These are phyloP conservation scores for Auriscalpium orientale DNA, from an alignment of 768 basidiomycete species.

Conservation along the genomic window DNA sequence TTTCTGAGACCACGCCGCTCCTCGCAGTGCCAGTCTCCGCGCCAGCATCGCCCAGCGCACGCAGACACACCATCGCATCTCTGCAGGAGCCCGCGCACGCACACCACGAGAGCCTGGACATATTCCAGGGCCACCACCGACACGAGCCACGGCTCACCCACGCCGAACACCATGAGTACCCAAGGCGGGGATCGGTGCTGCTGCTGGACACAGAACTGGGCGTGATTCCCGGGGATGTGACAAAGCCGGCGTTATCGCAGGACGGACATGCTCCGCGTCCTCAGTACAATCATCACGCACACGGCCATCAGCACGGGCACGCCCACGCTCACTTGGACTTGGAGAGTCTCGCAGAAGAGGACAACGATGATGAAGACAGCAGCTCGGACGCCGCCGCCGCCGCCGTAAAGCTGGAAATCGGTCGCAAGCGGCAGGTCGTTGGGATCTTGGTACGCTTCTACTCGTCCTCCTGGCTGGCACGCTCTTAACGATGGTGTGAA, in stretches of 20 bases:
- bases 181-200: constrained; percentile 1
- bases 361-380: not conserved
- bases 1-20: constrained; percentile 5
- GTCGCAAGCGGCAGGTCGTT: constrained; percentile 58
- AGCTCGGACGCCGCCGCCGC: constrained; percentile 1
- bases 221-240: no score
- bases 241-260: no score
- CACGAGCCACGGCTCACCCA: constrained; percentile 24
- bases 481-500: not conserved
- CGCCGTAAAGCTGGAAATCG: constrained; percentile 28
- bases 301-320: not conserved
- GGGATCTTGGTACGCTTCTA: constrained; percentile 55
- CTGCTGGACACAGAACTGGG: not conserved
- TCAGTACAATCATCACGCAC: not conserved
- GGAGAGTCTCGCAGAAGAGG: constrained; percentile 3
- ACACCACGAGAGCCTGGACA: constrained; percentile 1
- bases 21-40: not conserved
- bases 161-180: constrained; percentile 16
- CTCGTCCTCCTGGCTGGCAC: not conserved
- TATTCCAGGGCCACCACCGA: constrained; percentile 31
- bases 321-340: constrained; percentile 4
- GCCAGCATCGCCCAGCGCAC: not conserved
- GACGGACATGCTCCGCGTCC: no score
- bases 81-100: not conserved
- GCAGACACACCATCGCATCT: not conserved